Percentiles rank a stretch among this genome's conserved stretches.
Conservation (phyloP, 345 rosid species). For the Adansonia digitata region DNA sequence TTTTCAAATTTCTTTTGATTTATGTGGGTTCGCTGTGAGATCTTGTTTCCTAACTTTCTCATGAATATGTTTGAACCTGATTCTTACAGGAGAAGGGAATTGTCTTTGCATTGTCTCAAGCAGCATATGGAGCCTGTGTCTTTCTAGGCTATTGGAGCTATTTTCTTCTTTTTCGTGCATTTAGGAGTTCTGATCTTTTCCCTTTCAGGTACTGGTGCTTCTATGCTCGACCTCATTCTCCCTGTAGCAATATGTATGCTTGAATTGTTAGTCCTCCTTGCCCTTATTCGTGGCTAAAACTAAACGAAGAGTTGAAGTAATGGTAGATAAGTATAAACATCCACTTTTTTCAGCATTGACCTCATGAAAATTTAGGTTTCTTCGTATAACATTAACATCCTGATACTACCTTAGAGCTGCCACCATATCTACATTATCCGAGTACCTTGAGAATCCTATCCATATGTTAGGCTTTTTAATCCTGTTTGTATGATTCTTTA, state of each 20-base stretch:
- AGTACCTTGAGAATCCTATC: not conserved
- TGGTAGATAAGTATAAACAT: not conserved
- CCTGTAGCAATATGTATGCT: slow-evolving; percentile 6
- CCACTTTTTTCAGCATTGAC: not conserved
- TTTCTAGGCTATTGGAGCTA: slow-evolving; percentile 86
- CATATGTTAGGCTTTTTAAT: not conserved
- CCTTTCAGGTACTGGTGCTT: slow-evolving; percentile 70
- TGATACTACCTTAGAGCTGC: not conserved
- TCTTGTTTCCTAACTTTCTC: slow-evolving; percentile 6
- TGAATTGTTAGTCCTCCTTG: not conserved
- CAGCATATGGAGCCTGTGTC: slow-evolving; percentile 73
- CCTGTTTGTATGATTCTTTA: not conserved
- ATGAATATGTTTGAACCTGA: not conserved
- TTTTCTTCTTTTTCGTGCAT: slow-evolving; percentile 50
- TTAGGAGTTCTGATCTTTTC: slow-evolving; percentile 47
- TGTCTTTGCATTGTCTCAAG: slow-evolving; percentile 69
- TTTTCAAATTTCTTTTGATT: not conserved
- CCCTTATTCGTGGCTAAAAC: not conserved
- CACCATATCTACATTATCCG: not conserved
- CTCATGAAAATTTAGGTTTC: not conserved
- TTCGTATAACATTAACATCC: not conserved
- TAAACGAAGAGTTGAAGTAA: not conserved
- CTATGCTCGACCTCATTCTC: not conserved
- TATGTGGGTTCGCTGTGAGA: not conserved
- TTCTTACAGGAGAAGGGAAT: slow-evolving; percentile 58